Evolutionary conservation across 2,329 filamentous ascomycete genomes (phyloP).

Genomic region (Dichotomopilus funicola): DNA sequence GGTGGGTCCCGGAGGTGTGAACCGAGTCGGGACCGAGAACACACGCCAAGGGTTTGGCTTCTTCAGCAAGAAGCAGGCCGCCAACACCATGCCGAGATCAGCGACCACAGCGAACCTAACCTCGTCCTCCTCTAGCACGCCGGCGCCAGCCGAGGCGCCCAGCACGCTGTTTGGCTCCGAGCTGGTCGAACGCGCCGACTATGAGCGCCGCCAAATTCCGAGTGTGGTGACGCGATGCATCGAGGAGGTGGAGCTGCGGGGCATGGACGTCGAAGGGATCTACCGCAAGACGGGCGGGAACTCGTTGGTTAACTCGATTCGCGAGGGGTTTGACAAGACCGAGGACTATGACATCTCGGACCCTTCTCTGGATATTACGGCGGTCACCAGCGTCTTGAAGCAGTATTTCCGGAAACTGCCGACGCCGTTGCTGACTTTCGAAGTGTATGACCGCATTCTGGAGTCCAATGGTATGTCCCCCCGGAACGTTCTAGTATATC

Average conservation of each 20-base stretch:
- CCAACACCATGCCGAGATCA: slow-evolving; percentile 41
- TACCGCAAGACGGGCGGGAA: slow-evolving; percentile 96
- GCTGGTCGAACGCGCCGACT: slow-evolving; percentile 75
- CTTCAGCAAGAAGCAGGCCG: slow-evolving; percentile 46
- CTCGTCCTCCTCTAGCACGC: slow-evolving; percentile 15
- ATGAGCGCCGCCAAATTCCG: slow-evolving; percentile 82
- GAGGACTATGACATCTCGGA: slow-evolving; percentile 90
- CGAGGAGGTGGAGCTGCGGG: slow-evolving; percentile 89
- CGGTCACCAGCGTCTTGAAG: slow-evolving; percentile 91
- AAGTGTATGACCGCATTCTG: slow-evolving; percentile 83
- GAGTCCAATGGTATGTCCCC: slow-evolving; percentile 63
- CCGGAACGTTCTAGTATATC: background rate
- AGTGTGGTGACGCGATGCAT: slow-evolving; percentile 89
- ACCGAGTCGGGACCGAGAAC: slow-evolving; percentile 27
- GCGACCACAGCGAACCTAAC: slow-evolving; percentile 39
- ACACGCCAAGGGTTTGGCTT: slow-evolving; percentile 61
- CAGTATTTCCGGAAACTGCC: slow-evolving; percentile 96
- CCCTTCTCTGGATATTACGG: slow-evolving; percentile 87
- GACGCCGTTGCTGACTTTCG: slow-evolving; percentile 80
- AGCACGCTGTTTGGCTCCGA: slow-evolving; percentile 80
- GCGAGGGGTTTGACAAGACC: slow-evolving; percentile 82
- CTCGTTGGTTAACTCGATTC: slow-evolving; percentile 82
- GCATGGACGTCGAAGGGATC: slow-evolving; percentile 96
- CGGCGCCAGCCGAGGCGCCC: slow-evolving; percentile 44
- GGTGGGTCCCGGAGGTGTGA: slow-evolving; percentile 10